Base-by-base conservation (phyloP, 768 basidiomycete genomes). In the Thelephora aurantiotincta region DNA sequence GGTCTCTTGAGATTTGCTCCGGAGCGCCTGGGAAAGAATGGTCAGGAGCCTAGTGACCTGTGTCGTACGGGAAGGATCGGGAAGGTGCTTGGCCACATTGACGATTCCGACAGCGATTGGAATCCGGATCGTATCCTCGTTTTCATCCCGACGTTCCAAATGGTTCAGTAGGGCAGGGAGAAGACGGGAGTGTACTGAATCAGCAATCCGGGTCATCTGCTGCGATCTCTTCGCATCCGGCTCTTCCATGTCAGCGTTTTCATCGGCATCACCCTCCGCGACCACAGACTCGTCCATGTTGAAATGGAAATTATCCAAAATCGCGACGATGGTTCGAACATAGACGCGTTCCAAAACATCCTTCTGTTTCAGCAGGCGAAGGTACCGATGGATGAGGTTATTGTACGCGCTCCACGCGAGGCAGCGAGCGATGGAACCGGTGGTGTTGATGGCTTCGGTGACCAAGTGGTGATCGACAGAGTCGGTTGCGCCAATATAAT, bases 1-100 rank as follows among this genome's bases (percentile, higher is more conserved):
- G 1, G 88, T 90, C 54, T 97, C 92, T 58, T 93, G 90, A 12
- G 91, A 91, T 54, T 78, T 83, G 61, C 90, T 96, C n/a, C 90
- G 83, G 35, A 99, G 69, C 34, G 85, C 81, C 57, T 98, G 94
- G 55, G 83, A 79, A 48, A 97, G 74, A 19, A 84, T 77, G 1
- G 90, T 97, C 50, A 98, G 58, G 11, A 97, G 67, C 22, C 81
- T 75, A 0, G 75, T 66, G 19, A 92, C 73, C 53, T 96, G 90
- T 0, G 75, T 66, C 33, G 81, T 74, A 9, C 80, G 75, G 0
- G 68, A 63, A 1, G 69, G 63, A 13, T 65, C 64, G 0, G 96
- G 93, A 22, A 98, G 74, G 57, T 87, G 77, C 51, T 77, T 69
- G 2, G 92, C 85, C 18, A 99, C 78, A 44, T 81, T 80, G 49